Conservation (phyloP, 169 alveolate species). For the Plasmodium adleri region DNA sequence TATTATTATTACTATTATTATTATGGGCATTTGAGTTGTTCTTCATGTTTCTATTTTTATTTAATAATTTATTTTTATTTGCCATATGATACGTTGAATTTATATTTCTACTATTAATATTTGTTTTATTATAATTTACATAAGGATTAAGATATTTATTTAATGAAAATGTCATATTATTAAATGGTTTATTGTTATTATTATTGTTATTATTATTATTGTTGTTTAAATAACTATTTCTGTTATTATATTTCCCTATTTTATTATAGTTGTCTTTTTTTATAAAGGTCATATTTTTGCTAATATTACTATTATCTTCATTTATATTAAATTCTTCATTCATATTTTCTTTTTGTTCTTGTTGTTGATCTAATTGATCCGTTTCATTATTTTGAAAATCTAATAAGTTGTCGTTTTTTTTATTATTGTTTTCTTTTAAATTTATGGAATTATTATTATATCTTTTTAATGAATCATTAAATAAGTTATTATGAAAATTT, state of each 20-base stretch:
- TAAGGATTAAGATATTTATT: constrained; percentile 28
- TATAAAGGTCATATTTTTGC: too few species aligned
- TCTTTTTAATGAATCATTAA: constrained; percentile 44
- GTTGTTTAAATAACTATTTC: background rate
- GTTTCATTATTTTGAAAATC: background rate
- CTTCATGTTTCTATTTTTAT: background rate
- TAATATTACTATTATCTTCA: too few species aligned
- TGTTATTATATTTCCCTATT: background rate
- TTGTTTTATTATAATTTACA: constrained; percentile 8
- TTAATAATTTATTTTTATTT: background rate
- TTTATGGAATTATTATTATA: constrained; percentile 34
- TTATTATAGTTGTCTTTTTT: too few species aligned
- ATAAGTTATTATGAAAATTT: constrained; percentile 12
- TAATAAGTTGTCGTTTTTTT: background rate
- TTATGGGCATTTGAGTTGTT: background rate
- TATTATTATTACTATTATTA: background rate
- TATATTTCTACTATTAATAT: constrained; percentile 2
- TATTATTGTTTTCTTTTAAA: background rate
- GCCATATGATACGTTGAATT: background rate
- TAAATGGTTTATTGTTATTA: constrained; percentile 24
- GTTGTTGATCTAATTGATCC: too few species aligned
- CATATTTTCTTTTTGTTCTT: too few species aligned
- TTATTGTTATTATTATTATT: background rate
- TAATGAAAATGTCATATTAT: constrained; percentile 51
- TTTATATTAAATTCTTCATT: too few species aligned